A percentile compares a stretch with the other conserved stretches of the same genome.
Evolutionary conservation across 208 protist genomes (phyloP).

Genomic region (Naegleria lovaniensis): DNA sequence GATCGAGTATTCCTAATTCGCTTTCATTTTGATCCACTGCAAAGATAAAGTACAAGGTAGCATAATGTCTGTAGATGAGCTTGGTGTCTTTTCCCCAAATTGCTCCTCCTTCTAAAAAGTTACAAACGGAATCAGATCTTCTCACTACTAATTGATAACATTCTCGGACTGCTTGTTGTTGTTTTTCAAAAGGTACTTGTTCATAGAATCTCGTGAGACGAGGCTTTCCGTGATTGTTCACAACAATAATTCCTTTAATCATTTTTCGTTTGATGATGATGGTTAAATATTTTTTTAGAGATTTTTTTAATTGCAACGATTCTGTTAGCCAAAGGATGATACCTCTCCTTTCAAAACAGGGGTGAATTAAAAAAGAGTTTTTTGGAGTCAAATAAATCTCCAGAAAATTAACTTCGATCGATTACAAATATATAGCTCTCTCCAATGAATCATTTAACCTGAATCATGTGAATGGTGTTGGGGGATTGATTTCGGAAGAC

Average conservation of each 20-base stretch:
- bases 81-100: conserved; percentile 86
- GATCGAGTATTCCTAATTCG: conserved; percentile 93
- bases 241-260: conserved; percentile 91
- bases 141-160: conserved; percentile 78
- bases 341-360: no score
- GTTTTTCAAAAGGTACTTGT: conserved; percentile 52
- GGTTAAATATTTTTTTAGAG: not conserved
- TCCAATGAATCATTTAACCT: no score
- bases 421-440: no score
- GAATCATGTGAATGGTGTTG: no score
- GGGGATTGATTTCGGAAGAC: no score
- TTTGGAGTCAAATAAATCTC: no score
- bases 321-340: no score
- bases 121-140: conserved; percentile 84
- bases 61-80: conserved; percentile 93
- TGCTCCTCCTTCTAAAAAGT: conserved; percentile 85
- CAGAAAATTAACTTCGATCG: no score
- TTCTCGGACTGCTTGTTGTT: conserved; percentile 77
- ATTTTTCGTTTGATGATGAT: conserved; percentile 50
- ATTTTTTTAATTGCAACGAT: no score
- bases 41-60: conserved; percentile 96
- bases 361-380: no score
- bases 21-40: conserved; percentile 89
- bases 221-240: conserved; percentile 94
- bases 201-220: conserved; percentile 91